phyloP scores from a whole-genome alignment of 2,329 filamentous ascomycete species.

The Reticulascus tulasneorum region DNA sequence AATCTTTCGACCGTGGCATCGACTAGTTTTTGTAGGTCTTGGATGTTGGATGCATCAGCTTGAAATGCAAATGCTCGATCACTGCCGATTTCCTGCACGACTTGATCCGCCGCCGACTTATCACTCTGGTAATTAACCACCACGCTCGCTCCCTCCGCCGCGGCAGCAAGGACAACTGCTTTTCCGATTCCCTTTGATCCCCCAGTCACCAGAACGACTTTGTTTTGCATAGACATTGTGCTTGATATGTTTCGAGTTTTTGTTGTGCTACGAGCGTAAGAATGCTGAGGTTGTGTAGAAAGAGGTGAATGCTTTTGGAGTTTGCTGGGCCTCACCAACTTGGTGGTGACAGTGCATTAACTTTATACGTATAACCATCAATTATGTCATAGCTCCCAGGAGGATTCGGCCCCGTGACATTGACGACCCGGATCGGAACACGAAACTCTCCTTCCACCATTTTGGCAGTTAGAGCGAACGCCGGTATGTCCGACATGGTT shows the following conservation, averaged over 20 bases:
- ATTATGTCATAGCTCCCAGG: too few relatives aligned
- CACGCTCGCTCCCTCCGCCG: conserved; percentile 51
- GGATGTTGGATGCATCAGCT: conserved; percentile 47
- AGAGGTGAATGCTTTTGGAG: too few relatives aligned
- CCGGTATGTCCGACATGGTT: not conserved
- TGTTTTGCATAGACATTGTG: conserved; percentile 29
- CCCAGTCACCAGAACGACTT: conserved; percentile 48
- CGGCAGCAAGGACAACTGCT: conserved; percentile 54
- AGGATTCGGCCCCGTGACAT: too few relatives aligned
- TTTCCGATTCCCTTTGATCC: conserved; percentile 57
- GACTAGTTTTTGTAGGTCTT: conserved; percentile 46
- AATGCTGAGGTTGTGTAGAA: too few relatives aligned
- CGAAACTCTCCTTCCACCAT: too few relatives aligned
- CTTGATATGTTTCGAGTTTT: not conserved
- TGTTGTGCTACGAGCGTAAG: too few relatives aligned
- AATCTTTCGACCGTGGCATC: conserved; percentile 43
- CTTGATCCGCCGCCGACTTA: conserved; percentile 37
- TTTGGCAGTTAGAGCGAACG: too few relatives aligned
- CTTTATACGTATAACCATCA: too few relatives aligned
- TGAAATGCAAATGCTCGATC: conserved; percentile 49
- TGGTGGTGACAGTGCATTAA: too few relatives aligned
- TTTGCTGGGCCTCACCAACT: too few relatives aligned
- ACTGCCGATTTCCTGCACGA: conserved; percentile 44
- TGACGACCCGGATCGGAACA: too few relatives aligned
- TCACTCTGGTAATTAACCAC: conserved; percentile 54